Conservation (phyloP, 2,329 filamentous ascomycete species). For the Penicillium griseofulvum region DNA sequence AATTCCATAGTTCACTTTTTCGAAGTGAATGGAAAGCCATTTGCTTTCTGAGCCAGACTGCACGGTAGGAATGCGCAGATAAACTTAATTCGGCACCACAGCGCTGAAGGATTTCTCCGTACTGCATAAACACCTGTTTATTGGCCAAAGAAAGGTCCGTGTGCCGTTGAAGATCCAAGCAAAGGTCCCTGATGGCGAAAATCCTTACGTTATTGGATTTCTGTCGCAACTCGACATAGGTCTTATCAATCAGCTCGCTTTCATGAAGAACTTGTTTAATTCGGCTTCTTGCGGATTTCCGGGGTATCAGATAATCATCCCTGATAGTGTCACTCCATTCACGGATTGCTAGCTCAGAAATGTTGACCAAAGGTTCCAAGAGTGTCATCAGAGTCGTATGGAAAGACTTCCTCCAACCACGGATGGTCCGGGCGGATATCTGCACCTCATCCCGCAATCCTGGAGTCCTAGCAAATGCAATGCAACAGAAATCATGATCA, state of each 20-base stretch:
- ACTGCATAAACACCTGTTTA: background rate
- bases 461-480: background rate
- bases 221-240: constrained; percentile 10
- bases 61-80: background rate
- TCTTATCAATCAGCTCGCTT: background rate
- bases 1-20: background rate
- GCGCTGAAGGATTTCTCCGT: background rate
- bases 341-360: background rate
- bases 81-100: accelerated
- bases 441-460: background rate
- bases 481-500: constrained; percentile 6
- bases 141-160: background rate
- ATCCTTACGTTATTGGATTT: background rate
- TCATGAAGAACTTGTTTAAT: constrained; percentile 18
- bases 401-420: background rate
- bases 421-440: background rate
- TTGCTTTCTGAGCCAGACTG: background rate
- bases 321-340: constrained; percentile 3
- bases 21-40: background rate
- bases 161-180: background rate
- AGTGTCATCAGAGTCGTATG: background rate
- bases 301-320: constrained; percentile 17
- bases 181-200: background rate
- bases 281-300: constrained; percentile 16
- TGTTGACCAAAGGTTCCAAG: background rate